Conservation (phyloP, 768 basidiomycete species). For the Fistulinella prunicolor region DNA sequence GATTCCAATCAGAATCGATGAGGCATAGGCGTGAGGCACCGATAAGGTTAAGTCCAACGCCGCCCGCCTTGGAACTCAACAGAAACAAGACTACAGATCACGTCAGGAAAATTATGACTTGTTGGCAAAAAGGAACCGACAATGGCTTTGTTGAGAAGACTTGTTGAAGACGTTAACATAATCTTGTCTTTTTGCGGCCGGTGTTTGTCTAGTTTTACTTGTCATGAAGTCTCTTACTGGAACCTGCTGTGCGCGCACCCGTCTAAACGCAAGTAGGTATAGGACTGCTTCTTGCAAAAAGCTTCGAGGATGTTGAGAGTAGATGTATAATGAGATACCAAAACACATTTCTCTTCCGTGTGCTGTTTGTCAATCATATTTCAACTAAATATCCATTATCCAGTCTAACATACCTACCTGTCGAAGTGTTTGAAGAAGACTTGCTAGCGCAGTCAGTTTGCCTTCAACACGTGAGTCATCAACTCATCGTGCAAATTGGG, state of each 20-base stretch:
- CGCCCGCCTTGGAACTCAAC: slow-evolving; percentile 92
- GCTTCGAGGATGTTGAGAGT: slow-evolving; percentile 91
- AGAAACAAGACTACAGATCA: slow-evolving; percentile 72
- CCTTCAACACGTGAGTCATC: slow-evolving; percentile 43
- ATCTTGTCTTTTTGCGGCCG: slow-evolving; percentile 74
- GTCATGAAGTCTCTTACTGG: slow-evolving; percentile 1
- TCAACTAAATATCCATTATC: not conserved
- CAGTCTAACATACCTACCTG: slow-evolving; percentile 52
- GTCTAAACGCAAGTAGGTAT: slow-evolving; percentile 82
- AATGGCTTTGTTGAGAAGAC: slow-evolving; percentile 64
- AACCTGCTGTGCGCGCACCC: slow-evolving; percentile 47
- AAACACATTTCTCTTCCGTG: slow-evolving; percentile 90
- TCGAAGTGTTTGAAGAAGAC: slow-evolving; percentile 57
- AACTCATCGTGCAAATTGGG: not conserved
- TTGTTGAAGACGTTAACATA: slow-evolving; percentile 89
- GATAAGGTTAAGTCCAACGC: slow-evolving; percentile 89
- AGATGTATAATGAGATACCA: slow-evolving; percentile 96
- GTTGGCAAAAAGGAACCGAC: slow-evolving; percentile 37
- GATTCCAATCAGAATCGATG: slow-evolving; percentile 94
- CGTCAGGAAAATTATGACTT: slow-evolving; percentile 1
- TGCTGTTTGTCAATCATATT: slow-evolving; percentile 36
- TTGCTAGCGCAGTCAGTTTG: slow-evolving; percentile 67
- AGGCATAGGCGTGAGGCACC: slow-evolving; percentile 87
- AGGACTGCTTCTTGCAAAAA: slow-evolving; percentile 72
- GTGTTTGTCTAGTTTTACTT: slow-evolving; percentile 57